Evolutionary conservation across 2,329 filamentous ascomycete genomes (phyloP), one percentile per base, ranked within the genome.

Genomic region (Alternaria triticimaculans): DNA sequence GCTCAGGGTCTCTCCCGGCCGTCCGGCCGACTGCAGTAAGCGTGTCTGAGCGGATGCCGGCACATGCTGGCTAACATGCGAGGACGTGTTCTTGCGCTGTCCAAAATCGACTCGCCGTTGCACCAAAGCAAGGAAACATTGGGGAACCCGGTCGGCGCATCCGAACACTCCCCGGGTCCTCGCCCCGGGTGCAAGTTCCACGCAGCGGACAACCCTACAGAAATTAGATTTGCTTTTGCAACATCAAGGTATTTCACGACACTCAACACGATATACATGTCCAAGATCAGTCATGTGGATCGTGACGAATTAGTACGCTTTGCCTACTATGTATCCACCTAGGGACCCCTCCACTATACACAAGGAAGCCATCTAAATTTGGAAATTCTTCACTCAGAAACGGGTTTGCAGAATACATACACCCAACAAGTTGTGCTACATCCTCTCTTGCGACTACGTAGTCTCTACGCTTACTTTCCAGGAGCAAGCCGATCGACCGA

Each of bases 1-100:
- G 55, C 48, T 64, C 65, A 67, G 63, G 60, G 60, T 67, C 63
- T 58, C 59, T 48, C 62, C 55, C 50, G 55, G 46, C 10, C 18
- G 51, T 45, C 23, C 37, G 55, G 43, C 43, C 56, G 43, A 63
- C 56, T 25, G 55, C 63, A 63, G 60, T 62, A 65, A 63, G 65
- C 58, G 60, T 37, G 25, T 61, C 55, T 58, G 53, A 54, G 55
- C 53, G 53, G 57, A 33, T 51, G 23, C 26, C 18, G 43, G 30
- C 51, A 37, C 57, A 60, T 63, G 57, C 58, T 43, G 20, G 37
- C 30, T 56, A 43, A 41, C 44, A 7, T 43, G 55, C 48, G 20
- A 58, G 12, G 37, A 50, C 60, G 37, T 46, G 41, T 48, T 46
- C 41, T 23, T 53, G 49, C 28, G n/a, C 37, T 37, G 21, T 37